Conservation (phyloP, 2,329 filamentous ascomycete genomes). For the Colletotrichum sojae region DNA sequence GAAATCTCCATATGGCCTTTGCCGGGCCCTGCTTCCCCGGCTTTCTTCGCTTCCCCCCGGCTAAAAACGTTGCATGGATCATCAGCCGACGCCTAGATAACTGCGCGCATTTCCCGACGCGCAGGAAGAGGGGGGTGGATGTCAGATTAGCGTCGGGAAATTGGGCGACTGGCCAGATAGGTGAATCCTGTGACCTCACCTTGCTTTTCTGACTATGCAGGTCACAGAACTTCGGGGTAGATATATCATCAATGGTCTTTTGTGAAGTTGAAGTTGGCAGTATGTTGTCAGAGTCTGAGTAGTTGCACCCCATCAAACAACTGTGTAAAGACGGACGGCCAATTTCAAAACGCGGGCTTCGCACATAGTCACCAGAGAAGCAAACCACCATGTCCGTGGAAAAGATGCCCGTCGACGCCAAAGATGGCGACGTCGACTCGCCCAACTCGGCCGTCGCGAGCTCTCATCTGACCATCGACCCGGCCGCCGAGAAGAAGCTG, state of each 20-base stretch:
- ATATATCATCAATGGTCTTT: conserved; percentile 27
- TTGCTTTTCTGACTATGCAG: conserved; percentile 8
- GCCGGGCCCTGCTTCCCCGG: conserved; percentile 6
- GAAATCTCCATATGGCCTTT: neutral
- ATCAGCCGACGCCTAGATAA: conserved; percentile 27
- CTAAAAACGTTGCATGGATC: conserved; percentile 28
- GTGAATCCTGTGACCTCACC: conserved; percentile 36
- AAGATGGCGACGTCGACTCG: conserved; percentile 28
- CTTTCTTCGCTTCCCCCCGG: conserved; percentile 17
- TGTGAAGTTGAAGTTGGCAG: neutral
- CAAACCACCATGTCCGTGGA: conserved; percentile 17
- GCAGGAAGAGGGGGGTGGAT: neutral
- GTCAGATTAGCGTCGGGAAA: conserved; percentile 27
- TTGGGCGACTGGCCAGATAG: conserved; percentile 21
- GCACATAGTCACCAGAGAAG: too few relatives aligned
- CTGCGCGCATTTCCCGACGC: conserved; percentile 21
- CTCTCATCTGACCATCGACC: conserved; percentile 23
- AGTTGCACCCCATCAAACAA: neutral
- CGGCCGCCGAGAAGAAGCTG: conserved; percentile 38
- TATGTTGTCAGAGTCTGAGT: neutral
- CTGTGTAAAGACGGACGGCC: neutral
- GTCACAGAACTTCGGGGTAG: conserved; percentile 3
- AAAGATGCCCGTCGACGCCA: conserved; percentile 28
- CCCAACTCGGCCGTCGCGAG: conserved; percentile 12
- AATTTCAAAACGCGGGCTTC: neutral